A percentile compares a stretch with the other conserved stretches of the same genome.
phyloP scores from a whole-genome alignment of 179 eudicot genomes.

The Carnegiea gigantea region DNA sequence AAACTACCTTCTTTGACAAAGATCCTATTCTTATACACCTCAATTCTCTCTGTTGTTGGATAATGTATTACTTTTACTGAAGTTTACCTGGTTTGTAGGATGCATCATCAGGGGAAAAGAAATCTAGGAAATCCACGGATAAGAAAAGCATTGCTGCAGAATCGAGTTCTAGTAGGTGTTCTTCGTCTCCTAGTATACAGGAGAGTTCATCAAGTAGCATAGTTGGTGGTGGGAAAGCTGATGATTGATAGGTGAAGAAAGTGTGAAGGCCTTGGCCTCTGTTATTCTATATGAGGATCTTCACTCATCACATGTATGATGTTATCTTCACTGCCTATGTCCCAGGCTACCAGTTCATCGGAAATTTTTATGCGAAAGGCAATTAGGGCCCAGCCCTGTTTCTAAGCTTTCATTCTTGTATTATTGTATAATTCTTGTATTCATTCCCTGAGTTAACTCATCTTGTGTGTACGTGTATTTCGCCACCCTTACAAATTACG shows the following conservation, averaged over 20 bases:
- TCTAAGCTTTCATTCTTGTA: neutral
- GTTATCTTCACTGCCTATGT: neutral
- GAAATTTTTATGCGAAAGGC: neutral
- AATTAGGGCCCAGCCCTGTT: neutral
- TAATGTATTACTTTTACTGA: neutral
- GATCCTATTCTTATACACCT: neutral
- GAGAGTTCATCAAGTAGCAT: conserved; percentile 35
- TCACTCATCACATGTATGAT: neutral
- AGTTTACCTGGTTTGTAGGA: conserved; percentile 38
- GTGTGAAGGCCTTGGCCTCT: neutral
- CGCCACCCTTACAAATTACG: neutral
- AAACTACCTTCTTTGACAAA: conserved; percentile 1
- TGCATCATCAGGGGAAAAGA: conserved; percentile 36
- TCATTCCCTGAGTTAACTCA: neutral
- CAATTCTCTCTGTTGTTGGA: neutral
- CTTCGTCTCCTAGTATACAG: conserved; percentile 32
- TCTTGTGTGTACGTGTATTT: too few species aligned
- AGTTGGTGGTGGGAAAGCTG: conserved; percentile 30
- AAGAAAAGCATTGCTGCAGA: conserved; percentile 38
- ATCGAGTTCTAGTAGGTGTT: conserved; percentile 30
- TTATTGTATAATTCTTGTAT: too few species aligned
- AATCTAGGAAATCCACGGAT: conserved; percentile 29
- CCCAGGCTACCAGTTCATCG: neutral
- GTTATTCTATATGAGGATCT: neutral
- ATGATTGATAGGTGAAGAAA: conserved; percentile 13